Percentiles rank a stretch among this genome's conserved stretches.
Conservation (phyloP, 1,284 basidiomycete species). For the Rhodotorula sp. region DNA sequence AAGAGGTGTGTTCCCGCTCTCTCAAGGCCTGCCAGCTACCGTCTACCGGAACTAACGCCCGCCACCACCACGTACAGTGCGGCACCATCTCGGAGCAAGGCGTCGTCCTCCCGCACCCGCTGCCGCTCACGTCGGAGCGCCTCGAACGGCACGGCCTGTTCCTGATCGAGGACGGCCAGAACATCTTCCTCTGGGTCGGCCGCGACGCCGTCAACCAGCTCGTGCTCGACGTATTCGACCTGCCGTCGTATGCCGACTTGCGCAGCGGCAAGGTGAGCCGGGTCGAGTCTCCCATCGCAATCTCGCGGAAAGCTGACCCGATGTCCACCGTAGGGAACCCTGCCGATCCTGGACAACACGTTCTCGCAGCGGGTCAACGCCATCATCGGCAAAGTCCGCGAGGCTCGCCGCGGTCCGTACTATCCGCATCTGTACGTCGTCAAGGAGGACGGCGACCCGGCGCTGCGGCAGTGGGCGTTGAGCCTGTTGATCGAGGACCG, state of each 20-base stretch:
- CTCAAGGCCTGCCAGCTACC: background rate
- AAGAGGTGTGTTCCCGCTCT: slow-evolving; percentile 61
- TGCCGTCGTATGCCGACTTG: slow-evolving; percentile 81
- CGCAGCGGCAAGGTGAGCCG: slow-evolving; percentile 79
- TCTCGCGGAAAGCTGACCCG: background rate
- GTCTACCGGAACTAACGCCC: background rate
- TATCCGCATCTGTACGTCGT: slow-evolving; percentile 92
- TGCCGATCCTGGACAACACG: slow-evolving; percentile 82
- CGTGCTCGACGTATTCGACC: slow-evolving; percentile 88
- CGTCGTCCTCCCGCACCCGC: slow-evolving; percentile 75
- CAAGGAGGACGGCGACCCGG: slow-evolving; percentile 96
- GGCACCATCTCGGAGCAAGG: slow-evolving; percentile 78
- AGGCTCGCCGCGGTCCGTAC: slow-evolving; percentile 81
- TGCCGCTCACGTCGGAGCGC: slow-evolving; percentile 88
- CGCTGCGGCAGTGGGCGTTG: slow-evolving; percentile 89
- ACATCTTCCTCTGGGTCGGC: slow-evolving; percentile 96
- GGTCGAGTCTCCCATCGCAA: slow-evolving; percentile 22
- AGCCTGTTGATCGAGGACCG: slow-evolving; percentile 93
- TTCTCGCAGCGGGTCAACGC: slow-evolving; percentile 93
- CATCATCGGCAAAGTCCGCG: slow-evolving; percentile 85
- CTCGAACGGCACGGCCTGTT: slow-evolving; percentile 93
- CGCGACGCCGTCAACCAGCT: slow-evolving; percentile 94
- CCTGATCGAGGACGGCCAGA: slow-evolving; percentile 96
- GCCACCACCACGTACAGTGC: slow-evolving; percentile 24
- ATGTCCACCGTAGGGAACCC: slow-evolving; percentile 61